Evolutionary conservation across 306 rosid species (phyloP).

Genomic region (Geum urbanum): DNA sequence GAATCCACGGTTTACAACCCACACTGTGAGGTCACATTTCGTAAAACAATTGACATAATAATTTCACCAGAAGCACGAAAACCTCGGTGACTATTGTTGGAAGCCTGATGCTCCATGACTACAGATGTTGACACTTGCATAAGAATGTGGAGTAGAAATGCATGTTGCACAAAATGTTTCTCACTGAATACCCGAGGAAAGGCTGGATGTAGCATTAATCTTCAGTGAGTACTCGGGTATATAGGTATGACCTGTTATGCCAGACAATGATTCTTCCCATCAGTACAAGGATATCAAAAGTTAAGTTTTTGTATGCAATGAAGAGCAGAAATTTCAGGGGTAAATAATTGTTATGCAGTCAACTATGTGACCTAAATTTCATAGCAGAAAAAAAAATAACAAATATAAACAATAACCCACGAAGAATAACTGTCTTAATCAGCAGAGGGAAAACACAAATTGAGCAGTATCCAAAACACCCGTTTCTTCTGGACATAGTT

Average conservation of each 20-base stretch:
- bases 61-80: conserved; percentile 22
- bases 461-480: neutral
- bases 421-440: neutral
- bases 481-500: conserved; percentile 9
- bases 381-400: neutral
- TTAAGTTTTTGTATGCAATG: neutral
- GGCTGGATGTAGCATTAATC: conserved; percentile 78
- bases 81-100: conserved; percentile 24
- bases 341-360: neutral
- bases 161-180: conserved; percentile 17
- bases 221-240: conserved; percentile 65
- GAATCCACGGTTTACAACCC: conserved; percentile 32
- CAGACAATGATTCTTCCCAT: conserved; percentile 19
- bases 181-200: conserved; percentile 51
- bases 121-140: conserved; percentile 4
- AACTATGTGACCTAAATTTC: neutral
- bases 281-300: conserved; percentile 1
- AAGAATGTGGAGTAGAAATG: conserved; percentile 21
- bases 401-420: neutral
- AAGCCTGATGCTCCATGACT: conserved; percentile 21
- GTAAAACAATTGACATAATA: conserved; percentile 29
- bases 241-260: conserved; percentile 64
- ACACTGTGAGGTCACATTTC: conserved; percentile 24
- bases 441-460: neutral
- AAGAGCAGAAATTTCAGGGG: neutral